Evolutionary conservation across 2,329 filamentous ascomycete genomes (phyloP).

Genomic region (Nannizziopsis arthrosporioides): DNA sequence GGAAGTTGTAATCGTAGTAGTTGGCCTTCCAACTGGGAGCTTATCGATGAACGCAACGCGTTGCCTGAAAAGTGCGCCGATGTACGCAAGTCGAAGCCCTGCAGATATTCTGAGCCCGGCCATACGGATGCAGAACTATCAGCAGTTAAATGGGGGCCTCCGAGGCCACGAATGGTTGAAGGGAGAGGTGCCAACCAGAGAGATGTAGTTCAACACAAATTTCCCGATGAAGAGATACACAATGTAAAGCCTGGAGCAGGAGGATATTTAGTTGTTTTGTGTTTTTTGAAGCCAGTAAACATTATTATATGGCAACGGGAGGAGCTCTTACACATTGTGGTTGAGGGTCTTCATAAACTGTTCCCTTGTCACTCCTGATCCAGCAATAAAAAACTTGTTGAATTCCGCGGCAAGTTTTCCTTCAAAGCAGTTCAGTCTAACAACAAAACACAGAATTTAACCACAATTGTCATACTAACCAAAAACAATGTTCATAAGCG

Average conservation of each 20-base stretch:
- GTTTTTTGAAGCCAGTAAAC: too few relatives aligned
- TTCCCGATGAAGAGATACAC: slow-evolving; percentile 48
- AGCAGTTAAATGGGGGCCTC: background rate
- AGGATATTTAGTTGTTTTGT: background rate
- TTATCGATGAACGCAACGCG: slow-evolving; percentile 41
- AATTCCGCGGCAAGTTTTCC: slow-evolving; percentile 43
- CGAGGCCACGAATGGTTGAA: background rate
- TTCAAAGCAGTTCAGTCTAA: slow-evolving; percentile 1
- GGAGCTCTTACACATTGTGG: slow-evolving; percentile 24
- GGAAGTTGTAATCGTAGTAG: slow-evolving; percentile 42
- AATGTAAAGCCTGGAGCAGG: slow-evolving; percentile 38
- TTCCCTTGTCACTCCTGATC: slow-evolving; percentile 32
- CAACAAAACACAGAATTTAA: background rate
- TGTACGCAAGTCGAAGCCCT: slow-evolving; percentile 40
- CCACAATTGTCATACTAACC: slow-evolving; percentile 24
- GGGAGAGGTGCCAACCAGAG: slow-evolving; percentile 35
- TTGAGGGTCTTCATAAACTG: slow-evolving; percentile 43
- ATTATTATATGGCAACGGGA: too few relatives aligned
- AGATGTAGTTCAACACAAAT: slow-evolving; percentile 44
- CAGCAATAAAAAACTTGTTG: slow-evolving; percentile 42
- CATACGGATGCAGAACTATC: slow-evolving; percentile 38
- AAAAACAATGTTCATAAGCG: slow-evolving; percentile 50
- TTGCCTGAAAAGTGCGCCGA: slow-evolving; percentile 39
- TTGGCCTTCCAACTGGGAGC: slow-evolving; percentile 40
- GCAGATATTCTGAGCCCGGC: slow-evolving; percentile 42